These are phyloP conservation scores for Sporothrix brasiliensis DNA, from an alignment of 2,329 filamentous ascomycete species.

Conservation along the genomic window DNA sequence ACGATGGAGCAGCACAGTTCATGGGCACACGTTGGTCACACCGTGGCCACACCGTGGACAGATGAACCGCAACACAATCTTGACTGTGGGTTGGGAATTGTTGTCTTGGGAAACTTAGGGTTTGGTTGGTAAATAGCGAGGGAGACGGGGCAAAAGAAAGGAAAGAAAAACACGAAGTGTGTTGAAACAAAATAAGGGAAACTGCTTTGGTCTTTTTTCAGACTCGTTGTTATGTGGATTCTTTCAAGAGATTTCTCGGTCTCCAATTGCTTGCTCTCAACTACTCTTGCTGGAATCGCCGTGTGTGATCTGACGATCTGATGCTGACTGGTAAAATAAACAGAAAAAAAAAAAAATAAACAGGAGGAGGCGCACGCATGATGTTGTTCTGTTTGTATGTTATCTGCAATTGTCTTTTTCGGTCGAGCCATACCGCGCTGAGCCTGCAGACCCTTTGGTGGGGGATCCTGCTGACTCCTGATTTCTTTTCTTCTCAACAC, in stretches of 20 bases:
- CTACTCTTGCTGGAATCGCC: slow-evolving; percentile 51
- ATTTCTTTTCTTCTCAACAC: slow-evolving; percentile 2
- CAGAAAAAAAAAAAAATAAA: slow-evolving; percentile 24
- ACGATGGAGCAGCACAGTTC: not conserved
- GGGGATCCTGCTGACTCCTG: slow-evolving; percentile 9
- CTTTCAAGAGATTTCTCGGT: slow-evolving; percentile 50
- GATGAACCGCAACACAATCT: not conserved
- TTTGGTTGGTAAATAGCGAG: not conserved
- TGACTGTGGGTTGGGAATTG: not conserved
- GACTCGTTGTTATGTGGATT: slow-evolving; percentile 26
- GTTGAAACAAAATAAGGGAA: not conserved
- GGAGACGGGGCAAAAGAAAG: not conserved
- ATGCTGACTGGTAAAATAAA: slow-evolving; percentile 29
- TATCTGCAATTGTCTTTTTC: slow-evolving; percentile 17
- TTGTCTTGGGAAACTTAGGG: not conserved
- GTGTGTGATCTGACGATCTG: slow-evolving; percentile 40
- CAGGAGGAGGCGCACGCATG: slow-evolving; percentile 39
- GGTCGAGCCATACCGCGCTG: slow-evolving; percentile 17
- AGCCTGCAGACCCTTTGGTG: slow-evolving; percentile 20
- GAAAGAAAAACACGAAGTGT: not conserved
- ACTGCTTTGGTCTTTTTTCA: not conserved
- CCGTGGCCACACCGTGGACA: not conserved
- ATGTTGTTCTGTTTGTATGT: slow-evolving; percentile 29
- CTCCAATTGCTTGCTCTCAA: slow-evolving; percentile 59
- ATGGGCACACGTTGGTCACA: not conserved